phyloP scores from a whole-genome alignment of 202 grass and related monocot species.

The Digitaria exilis region DNA sequence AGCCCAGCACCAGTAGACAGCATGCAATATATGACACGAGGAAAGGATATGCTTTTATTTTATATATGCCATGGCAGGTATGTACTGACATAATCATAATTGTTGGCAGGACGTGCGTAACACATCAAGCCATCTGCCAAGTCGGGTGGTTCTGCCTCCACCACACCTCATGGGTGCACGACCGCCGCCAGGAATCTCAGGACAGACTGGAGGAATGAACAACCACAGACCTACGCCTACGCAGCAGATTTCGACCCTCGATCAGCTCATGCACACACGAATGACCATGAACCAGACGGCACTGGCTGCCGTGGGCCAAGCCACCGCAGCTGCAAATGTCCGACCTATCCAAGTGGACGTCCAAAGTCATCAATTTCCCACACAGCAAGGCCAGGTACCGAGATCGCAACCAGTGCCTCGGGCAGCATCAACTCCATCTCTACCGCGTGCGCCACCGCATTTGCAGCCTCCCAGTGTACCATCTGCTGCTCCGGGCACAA shows the following conservation, averaged over 20 bases:
- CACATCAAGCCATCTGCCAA: slow-evolving; percentile 31
- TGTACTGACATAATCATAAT: slow-evolving; percentile 33
- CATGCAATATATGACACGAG: neutral
- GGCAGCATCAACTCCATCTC: slow-evolving; percentile 7
- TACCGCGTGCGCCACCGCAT: neutral
- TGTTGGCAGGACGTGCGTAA: slow-evolving; percentile 40
- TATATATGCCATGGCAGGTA: slow-evolving; percentile 26
- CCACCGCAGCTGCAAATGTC: neutral
- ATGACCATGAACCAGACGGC: slow-evolving; percentile 19
- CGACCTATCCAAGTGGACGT: slow-evolving; percentile 18
- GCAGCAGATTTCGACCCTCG: slow-evolving; percentile 18
- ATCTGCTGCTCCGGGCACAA: neutral
- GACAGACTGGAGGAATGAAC: slow-evolving; percentile 48
- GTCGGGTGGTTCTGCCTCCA: slow-evolving; percentile 21
- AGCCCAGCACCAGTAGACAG: neutral
- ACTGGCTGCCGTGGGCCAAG: neutral
- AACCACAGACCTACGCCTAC: slow-evolving; percentile 31
- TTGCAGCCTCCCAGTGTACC: neutral
- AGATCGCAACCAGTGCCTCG: slow-evolving; percentile 20
- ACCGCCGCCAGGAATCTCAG: neutral
- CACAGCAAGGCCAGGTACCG: slow-evolving; percentile 28
- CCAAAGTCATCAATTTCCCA: neutral
- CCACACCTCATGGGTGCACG: slow-evolving; percentile 17
- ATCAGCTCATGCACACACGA: neutral
- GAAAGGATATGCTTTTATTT: neutral